Conservation (phyloP, 805 yeast genomes). For the Saccharomycopsis amapae region DNA sequence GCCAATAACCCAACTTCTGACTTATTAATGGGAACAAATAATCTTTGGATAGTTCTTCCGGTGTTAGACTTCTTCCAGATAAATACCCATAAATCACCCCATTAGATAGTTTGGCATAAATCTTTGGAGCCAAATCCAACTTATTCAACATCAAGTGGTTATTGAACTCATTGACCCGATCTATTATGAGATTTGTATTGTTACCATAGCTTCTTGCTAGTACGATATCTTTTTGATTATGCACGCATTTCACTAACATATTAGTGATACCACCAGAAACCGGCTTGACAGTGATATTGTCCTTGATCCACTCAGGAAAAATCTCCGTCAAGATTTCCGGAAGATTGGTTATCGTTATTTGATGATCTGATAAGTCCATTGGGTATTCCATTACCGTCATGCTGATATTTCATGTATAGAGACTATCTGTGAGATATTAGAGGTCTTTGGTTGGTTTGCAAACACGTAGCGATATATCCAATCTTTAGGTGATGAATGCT, state of each 20-base stretch:
- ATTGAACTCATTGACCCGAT: slow-evolving; percentile 66
- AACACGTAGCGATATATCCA: too few species aligned
- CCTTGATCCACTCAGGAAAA: slow-evolving; percentile 34
- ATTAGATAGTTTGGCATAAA: slow-evolving; percentile 61
- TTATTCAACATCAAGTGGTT: slow-evolving; percentile 59
- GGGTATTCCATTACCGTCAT: slow-evolving; percentile 17
- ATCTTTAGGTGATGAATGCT: too few species aligned
- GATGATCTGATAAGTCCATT: slow-evolving; percentile 9
- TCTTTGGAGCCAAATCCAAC: slow-evolving; percentile 57
- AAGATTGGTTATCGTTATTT: slow-evolving; percentile 27
- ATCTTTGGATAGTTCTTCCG: slow-evolving; percentile 44
- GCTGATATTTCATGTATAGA: too few species aligned
- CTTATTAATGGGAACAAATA: slow-evolving; percentile 52
- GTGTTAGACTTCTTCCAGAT: slow-evolving; percentile 53
- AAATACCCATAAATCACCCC: slow-evolving; percentile 68
- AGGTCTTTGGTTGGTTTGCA: too few species aligned
- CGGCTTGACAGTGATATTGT: slow-evolving; percentile 33
- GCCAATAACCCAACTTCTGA: slow-evolving; percentile 66
- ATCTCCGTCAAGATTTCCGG: slow-evolving; percentile 34
- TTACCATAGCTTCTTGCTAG: slow-evolving; percentile 68
- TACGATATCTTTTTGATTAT: slow-evolving; percentile 30
- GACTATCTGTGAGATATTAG: too few species aligned
- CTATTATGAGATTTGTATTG: slow-evolving; percentile 66
- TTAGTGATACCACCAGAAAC: slow-evolving; percentile 61
- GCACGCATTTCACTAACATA: slow-evolving; percentile 43